These are phyloP conservation scores for Chamaecyparis obtusa DNA, from an alignment of 75 land plant species.

Conservation along the genomic window DNA sequence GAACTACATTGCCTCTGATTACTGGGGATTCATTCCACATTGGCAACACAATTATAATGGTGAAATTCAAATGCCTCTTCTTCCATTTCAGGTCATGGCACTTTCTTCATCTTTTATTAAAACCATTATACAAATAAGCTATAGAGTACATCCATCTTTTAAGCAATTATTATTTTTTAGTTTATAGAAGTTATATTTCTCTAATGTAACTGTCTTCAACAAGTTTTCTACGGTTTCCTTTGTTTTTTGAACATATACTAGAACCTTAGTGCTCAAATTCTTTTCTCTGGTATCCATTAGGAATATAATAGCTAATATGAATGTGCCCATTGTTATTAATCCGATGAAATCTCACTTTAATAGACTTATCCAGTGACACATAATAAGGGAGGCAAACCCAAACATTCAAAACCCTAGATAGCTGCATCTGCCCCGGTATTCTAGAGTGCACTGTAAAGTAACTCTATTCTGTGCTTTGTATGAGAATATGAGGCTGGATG, in stretches of 20 bases:
- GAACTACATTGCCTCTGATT: constrained; percentile 14
- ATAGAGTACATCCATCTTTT: neutral
- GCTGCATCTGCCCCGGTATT: neutral
- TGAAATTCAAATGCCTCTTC: constrained; percentile 11
- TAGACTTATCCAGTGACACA: no score
- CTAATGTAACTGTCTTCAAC: neutral
- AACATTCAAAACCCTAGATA: neutral
- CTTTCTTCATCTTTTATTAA: constrained; percentile 4
- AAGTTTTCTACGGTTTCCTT: neutral
- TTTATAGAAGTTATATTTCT: neutral
- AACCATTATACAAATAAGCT: neutral
- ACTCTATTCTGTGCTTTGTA: neutral
- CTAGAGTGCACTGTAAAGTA: neutral
- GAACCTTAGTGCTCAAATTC: neutral
- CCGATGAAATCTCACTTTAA: neutral
- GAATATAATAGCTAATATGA: neutral
- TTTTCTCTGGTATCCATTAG: neutral
- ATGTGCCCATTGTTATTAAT: neutral
- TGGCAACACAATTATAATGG: constrained; percentile 9
- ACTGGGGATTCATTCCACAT: constrained; percentile 26
- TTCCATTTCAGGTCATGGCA: constrained; percentile 25
- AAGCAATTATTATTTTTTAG: neutral
- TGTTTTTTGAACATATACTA: neutral
- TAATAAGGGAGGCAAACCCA: neutral
- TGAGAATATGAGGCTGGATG: neutral